A percentile compares a stretch with the other conserved stretches of the same genome.
Conservation (phyloP, 257 asterid genomes). For the Penstemon eatonii region DNA sequence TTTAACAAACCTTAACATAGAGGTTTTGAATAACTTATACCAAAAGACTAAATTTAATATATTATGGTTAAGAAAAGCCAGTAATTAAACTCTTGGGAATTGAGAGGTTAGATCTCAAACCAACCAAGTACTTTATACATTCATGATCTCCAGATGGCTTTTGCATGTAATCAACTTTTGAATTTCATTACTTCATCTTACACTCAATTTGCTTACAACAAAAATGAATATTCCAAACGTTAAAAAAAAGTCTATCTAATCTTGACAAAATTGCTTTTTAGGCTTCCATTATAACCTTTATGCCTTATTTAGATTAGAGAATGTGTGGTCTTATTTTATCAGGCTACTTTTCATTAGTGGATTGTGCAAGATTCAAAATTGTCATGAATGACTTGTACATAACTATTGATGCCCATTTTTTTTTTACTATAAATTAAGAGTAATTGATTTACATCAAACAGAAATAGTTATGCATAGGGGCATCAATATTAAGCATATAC, state of each 20-base stretch:
- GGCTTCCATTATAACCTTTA: constrained; percentile 34
- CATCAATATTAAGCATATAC: too few species aligned
- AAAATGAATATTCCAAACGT: constrained; percentile 52
- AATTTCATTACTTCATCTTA: constrained; percentile 20
- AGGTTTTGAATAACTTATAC: constrained; percentile 36
- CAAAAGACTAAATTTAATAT: constrained; percentile 30
- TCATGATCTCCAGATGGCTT: constrained; percentile 47
- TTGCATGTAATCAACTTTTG: constrained; percentile 39
- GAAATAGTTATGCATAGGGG: too few species aligned
- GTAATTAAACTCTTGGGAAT: constrained; percentile 39
- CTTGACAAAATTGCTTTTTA: constrained; percentile 37
- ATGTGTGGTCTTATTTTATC: constrained; percentile 31
- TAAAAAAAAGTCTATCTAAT: constrained; percentile 40
- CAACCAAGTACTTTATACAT: constrained; percentile 40
- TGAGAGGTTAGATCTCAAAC: constrained; percentile 30
- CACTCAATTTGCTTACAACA: constrained; percentile 31
- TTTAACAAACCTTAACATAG: constrained; percentile 44
- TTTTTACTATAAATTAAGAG: too few species aligned
- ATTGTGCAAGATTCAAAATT: too few species aligned
- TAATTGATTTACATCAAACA: too few species aligned
- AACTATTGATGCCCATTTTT: too few species aligned
- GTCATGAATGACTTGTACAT: too few species aligned
- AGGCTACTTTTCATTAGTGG: not conserved
- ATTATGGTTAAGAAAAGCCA: constrained; percentile 37
- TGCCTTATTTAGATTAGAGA: constrained; percentile 33